Evolutionary conservation across 768 basidiomycete genomes (phyloP).

Genomic region (Mycena crocata): DNA sequence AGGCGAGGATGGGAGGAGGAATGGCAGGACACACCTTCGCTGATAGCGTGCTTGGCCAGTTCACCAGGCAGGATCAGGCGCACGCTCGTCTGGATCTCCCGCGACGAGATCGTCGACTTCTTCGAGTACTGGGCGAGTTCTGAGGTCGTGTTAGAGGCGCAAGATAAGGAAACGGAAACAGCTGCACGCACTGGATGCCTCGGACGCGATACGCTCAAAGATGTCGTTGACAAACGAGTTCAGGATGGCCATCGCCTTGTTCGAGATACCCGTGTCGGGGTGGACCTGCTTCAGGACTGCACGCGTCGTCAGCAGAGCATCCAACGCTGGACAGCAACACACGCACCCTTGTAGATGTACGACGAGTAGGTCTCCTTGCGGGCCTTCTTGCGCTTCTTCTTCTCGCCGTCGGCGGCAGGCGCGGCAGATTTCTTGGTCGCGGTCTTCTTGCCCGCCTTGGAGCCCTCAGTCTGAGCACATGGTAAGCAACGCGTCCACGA

Average conservation of each 20-base stretch:
- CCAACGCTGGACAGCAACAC: constrained; percentile 7
- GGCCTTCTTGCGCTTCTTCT: constrained; percentile 84
- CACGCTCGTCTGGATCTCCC: constrained; percentile 89
- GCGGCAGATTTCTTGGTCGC: constrained; percentile 63
- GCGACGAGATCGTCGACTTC: constrained; percentile 92
- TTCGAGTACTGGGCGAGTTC: constrained; percentile 89
- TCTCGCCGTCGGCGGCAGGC: constrained; percentile 69
- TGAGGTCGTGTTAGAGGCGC: constrained; percentile 35
- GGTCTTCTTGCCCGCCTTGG: constrained; percentile 71
- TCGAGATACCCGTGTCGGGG: constrained; percentile 94
- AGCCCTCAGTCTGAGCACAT: constrained; percentile 36
- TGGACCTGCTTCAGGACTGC: constrained; percentile 91
- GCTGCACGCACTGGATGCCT: constrained; percentile 70
- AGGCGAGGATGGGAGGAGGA: not conserved
- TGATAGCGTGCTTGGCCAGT: constrained; percentile 89
- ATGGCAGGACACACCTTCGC: constrained; percentile 62
- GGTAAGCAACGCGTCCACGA: constrained; percentile 3
- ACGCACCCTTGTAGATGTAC: constrained; percentile 67
- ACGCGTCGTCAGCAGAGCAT: constrained; percentile 1
- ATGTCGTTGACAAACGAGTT: constrained; percentile 90
- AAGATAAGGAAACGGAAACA: not conserved
- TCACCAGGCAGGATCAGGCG: constrained; percentile 88
- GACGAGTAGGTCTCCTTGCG: constrained; percentile 88
- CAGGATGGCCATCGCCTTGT: constrained; percentile 87
- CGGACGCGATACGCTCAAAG: constrained; percentile 83